Base-by-base conservation (phyloP, 176 grass and related monocot genomes). In the Themeda triandra region DNA sequence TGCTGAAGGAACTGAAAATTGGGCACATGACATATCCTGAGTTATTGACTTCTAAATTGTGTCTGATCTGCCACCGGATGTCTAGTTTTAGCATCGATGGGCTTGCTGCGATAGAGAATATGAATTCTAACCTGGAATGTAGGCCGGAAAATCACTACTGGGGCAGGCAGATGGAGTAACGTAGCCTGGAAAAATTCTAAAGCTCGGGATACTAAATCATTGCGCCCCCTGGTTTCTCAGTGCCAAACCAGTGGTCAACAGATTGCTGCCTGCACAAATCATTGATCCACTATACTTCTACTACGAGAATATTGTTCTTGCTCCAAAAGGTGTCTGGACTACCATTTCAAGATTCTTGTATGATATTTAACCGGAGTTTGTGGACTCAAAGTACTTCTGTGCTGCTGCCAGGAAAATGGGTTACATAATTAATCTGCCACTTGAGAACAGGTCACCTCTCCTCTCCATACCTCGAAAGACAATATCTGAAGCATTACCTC, bases 321-420 rank as follows among this genome's bases (percentile, higher is more conserved):
- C 96, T 56, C 93, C 96, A 64, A 95, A 85, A 73, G 91, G 93
- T 19, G 68, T 90, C 6, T 98, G 96, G 96, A 24, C 83, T 30
- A 87, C 62, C 2, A 93, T 98, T 19, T 91, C 89, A 8, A 85
- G 93, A 4, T 87, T 87, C 33, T 68, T 99, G 21, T 93, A 93
- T 87, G 96, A 90, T 13, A 82, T 99, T 24, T n/a, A 77, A 12
- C 93, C 96, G 0, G 96, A 99, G 68, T 96, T 92, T 73, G 86
- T 99, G 8, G 93, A 99, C 42, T 99, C 93, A 0, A 99, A 99
- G 62, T 89, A 56, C 35, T 92, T 94, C 19, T 94, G 87, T 35
- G 96, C 96, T 29, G 81, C 48, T 51, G 48, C 48, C 6, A 51
- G 93, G 48, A 51, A 51, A 51, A 51, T 14, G 6, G 46, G 46